Base-by-base conservation (phyloP, 345 rosid species). In the Microthlaspi erraticum region DNA sequence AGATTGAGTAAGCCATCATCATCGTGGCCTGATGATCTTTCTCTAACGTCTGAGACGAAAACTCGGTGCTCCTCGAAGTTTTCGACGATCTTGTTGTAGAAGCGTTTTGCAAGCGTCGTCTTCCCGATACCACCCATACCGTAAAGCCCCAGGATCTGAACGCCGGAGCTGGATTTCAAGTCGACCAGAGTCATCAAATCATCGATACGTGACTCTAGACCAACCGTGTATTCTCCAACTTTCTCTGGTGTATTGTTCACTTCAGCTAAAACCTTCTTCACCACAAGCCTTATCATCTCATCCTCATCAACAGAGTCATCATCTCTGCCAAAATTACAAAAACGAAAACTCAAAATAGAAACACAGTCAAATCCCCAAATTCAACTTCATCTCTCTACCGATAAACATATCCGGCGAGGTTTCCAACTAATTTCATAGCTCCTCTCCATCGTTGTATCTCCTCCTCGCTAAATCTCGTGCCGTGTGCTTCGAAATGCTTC, bases 201-300 rank as follows among this genome's bases (percentile, higher is more conserved):
- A 10, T 60, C 16, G 0, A 70, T 7, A 51, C 49, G 60, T 36
- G 76, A 64, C 13, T 74, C 67, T 2, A 69, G 45, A 3, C 81
- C 81, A 60, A 78, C 76, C 5, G 38, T 60, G 62, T n/a, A 57
- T 2, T 59, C 71, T 36, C 85, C 85, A 7, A 86, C 78, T 37
- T 42, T 81, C 52, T 85, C 48, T 3, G 89, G 90, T 16, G 85
- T 74, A 59, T 80, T 86, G 44, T 71, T 77, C 77, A 85, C 0
- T 55, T 86, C 73, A 61, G 61, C 57, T 78, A 80, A 63, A 68
- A 88, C 81, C 20, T 64, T 79, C 39, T 75, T 71, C 60, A 81
- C 85, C 53, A 90, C 19, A 37, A 10, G 51, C 48, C 20, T 68
- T 63, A 86, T 72, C 53, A 81, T 20, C 4, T 26, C 62, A 45